A percentile compares a stretch with the other conserved stretches of the same genome.
These are phyloP conservation scores for Fusarium secorum DNA, from an alignment of 2,329 filamentous ascomycete species.

Conservation along the genomic window DNA sequence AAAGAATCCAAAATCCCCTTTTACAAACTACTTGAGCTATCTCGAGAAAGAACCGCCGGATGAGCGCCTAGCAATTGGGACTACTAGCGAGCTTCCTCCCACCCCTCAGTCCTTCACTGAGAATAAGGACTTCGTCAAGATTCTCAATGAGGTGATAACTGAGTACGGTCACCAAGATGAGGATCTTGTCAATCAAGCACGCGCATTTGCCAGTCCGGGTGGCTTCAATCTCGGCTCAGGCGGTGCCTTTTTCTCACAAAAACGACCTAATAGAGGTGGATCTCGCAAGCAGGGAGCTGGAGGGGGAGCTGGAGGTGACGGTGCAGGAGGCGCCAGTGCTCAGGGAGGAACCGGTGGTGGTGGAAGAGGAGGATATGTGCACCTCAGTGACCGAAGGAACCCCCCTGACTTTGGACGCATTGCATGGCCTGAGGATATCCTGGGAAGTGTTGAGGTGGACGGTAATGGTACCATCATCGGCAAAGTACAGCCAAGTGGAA, in stretches of 20 bases:
- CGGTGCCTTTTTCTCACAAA: conserved; percentile 59
- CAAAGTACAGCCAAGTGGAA: conserved; percentile 66
- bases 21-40: conserved; percentile 64
- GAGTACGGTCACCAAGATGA: conserved; percentile 66
- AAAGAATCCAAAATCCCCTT: conserved; percentile 54
- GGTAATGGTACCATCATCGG: conserved; percentile 64
- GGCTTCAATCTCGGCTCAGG: conserved; percentile 61
- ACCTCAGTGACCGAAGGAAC: conserved; percentile 70
- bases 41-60: conserved; percentile 66
- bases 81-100: conserved; percentile 65
- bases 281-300: conserved; percentile 49
- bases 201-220: conserved; percentile 66
- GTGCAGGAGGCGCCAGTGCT: conserved; percentile 63
- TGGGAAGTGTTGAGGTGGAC: conserved; percentile 73
- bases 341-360: conserved; percentile 69
- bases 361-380: conserved; percentile 68
- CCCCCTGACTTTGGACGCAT: conserved; percentile 73
- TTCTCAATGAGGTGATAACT: conserved; percentile 65
- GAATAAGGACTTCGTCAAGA: conserved; percentile 66
- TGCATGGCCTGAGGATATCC: conserved; percentile 74
- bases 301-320: conserved; percentile 53
- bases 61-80: conserved; percentile 64
- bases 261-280: conserved; percentile 46
- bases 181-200: conserved; percentile 62
- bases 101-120: conserved; percentile 66